Conservation (phyloP, 331 rosid genomes). For the Cydonia oblonga region DNA sequence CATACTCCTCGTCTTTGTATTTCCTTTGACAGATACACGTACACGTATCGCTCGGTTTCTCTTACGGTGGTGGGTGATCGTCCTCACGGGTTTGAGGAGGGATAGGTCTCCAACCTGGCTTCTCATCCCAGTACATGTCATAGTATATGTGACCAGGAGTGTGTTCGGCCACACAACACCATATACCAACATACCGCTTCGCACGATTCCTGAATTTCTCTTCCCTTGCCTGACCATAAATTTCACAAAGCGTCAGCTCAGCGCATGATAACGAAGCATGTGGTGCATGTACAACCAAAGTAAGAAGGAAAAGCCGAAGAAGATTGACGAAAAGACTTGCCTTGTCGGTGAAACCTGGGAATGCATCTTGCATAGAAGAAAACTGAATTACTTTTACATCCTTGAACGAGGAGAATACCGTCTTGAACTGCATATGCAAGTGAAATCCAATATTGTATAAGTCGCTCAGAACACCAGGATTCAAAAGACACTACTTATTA, state of each 20-base stretch:
- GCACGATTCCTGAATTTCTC: constrained; percentile 63
- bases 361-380: constrained; percentile 85
- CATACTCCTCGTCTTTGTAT: neutral
- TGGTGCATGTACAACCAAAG: neutral
- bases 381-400: constrained; percentile 81
- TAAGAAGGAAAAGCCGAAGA: neutral
- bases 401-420: constrained; percentile 64
- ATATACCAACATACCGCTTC: constrained; percentile 75
- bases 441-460: neutral
- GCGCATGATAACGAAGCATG: neutral
- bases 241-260: constrained; percentile 5
- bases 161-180: constrained; percentile 81
- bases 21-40: neutral
- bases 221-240: constrained; percentile 44
- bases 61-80: constrained; percentile 71
- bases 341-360: constrained; percentile 63
- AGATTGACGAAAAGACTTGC: constrained; percentile 18
- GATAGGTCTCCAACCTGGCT: constrained; percentile 76
- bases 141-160: constrained; percentile 84
- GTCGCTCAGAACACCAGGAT: constrained; percentile 1
- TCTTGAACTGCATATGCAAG: constrained; percentile 44
- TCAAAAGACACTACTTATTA: neutral
- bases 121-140: constrained; percentile 98
- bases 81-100: constrained; percentile 78
- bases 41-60: neutral